These are phyloP conservation scores for Sequoia sempervirens DNA, from an alignment of 75 land plant genomes.

Conservation along the genomic window DNA sequence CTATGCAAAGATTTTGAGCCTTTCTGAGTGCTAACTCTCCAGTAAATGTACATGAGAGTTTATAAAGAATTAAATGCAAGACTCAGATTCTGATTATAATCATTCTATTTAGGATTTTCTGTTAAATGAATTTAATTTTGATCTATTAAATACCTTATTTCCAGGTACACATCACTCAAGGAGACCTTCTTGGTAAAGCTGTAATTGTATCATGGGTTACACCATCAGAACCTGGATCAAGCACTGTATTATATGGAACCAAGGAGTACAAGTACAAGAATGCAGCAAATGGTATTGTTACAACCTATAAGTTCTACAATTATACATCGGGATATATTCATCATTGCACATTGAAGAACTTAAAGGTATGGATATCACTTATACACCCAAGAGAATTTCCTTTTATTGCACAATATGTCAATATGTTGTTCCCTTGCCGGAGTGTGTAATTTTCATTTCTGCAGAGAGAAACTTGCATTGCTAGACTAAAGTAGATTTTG, in stretches of 20 bases:
- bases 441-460: neutral
- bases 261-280: conserved; percentile 9
- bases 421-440: neutral
- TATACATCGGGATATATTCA: conserved; percentile 54
- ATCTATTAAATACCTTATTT: neutral
- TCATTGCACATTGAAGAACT: conserved; percentile 20
- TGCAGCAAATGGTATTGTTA: conserved; percentile 15
- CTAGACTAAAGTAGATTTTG: no score
- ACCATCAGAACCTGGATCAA: conserved; percentile 17
- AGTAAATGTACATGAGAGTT: neutral
- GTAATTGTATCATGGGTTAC: conserved; percentile 48
- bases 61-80: neutral
- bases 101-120: neutral
- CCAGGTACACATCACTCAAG: conserved; percentile 48
- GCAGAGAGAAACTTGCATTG: neutral
- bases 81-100: neutral
- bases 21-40: neutral
- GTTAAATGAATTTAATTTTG: conserved; percentile 1
- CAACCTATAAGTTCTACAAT: conserved; percentile 30
- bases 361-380: conserved; percentile 25
- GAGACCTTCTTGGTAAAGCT: conserved; percentile 31
- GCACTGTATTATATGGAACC: conserved; percentile 25
- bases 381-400: neutral
- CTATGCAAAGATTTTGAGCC: neutral
- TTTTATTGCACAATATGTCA: neutral